Base-by-base conservation (phyloP, 176 grass and related monocot genomes). In the Microstegium vimineum region DNA sequence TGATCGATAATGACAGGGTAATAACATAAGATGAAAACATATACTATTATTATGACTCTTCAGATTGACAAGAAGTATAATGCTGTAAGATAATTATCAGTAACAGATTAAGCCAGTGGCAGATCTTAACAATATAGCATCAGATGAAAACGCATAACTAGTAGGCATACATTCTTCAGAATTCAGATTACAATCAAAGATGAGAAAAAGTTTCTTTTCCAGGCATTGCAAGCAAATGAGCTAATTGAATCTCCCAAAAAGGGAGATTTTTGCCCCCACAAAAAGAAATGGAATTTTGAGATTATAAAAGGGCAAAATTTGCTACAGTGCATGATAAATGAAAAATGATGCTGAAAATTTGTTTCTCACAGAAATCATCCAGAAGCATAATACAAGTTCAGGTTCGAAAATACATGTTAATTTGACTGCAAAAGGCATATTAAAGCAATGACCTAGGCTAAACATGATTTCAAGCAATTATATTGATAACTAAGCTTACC, bases 401-500 rank as follows among this genome's bases (percentile, higher is more conserved):
- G 4, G 15, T 59, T 35, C 17, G 0, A 10, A 68, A 59, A 64
- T 9, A 78, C 5, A 78, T 5, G 10, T 34, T 62, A 30, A 73
- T 57, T 65, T 30, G 62, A 64, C 3, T 66, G 41, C 34, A 33
- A 26, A 33, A 23, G 40, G 37, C 20, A 67, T 49, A 17, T 74
- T 18, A 71, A 62, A 73, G 10, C 16, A 78, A 66, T 42, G 81
- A 23, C 26, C 10, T 73, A 80, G 18, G 57, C 51, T 62, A 75
- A 76, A 76, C 26, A 82, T 77, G 18, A 5, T 14, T 11, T 31
- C 6, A 65, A 59, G 73, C 45, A 82, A 49, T 77, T 28, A 52
- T 25, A 18, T 57, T 28, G 45, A 10, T 32, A 73, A 38, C 2
- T 3, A 56, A 74, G 60, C 49, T 57, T 91, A 99, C 97, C 97